Base-by-base conservation (phyloP, 139 green algal species). In the Protoeuglena noctilucae region DNA sequence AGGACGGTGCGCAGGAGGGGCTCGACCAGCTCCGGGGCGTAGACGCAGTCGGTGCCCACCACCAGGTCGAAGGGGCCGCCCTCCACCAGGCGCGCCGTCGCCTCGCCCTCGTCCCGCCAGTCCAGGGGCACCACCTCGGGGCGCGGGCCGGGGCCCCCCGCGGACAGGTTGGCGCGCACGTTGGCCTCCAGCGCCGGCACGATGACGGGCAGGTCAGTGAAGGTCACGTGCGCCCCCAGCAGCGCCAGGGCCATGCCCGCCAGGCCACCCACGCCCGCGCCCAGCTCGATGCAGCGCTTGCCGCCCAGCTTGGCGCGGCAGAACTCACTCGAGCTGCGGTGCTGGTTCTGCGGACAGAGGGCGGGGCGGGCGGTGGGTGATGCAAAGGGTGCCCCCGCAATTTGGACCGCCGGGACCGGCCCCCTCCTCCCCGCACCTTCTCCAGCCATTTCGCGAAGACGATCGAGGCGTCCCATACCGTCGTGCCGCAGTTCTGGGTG, bases 361-460 rank as follows among this genome's bases (percentile, higher is more conserved):
- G n/a, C n/a, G n/a, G n/a, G n/a, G n/a, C n/a, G n/a, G n/a, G n/a
- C n/a, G n/a, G n/a, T n/a, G n/a, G n/a, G n/a, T n/a, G n/a, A n/a
- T n/a, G n/a, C n/a, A n/a, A n/a, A n/a, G n/a, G n/a, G n/a, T n/a
- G n/a, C n/a, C n/a, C n/a, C n/a, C n/a, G n/a, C n/a, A n/a, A n/a
- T n/a, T n/a, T n/a, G n/a, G n/a, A n/a, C n/a, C n/a, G n/a, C n/a
- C n/a, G n/a, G n/a, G n/a, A n/a, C n/a, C n/a, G n/a, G n/a, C n/a
- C n/a, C n/a, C n/a, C n/a, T n/a, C n/a, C n/a, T n/a, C n/a, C n/a
- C n/a, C n/a, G n/a, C n/a, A n/a, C n/a, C 73, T 88, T 89, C 40
- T 93, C 85, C 6, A 94, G 63, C 49, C 70, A 94, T 41, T 95
- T 95, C n/a, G 84, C 79, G 2, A 91, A 54, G 1, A 94, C 86